Base-by-base conservation (phyloP, 2,329 filamentous ascomycete species). In the Colletotrichum cereale region DNA sequence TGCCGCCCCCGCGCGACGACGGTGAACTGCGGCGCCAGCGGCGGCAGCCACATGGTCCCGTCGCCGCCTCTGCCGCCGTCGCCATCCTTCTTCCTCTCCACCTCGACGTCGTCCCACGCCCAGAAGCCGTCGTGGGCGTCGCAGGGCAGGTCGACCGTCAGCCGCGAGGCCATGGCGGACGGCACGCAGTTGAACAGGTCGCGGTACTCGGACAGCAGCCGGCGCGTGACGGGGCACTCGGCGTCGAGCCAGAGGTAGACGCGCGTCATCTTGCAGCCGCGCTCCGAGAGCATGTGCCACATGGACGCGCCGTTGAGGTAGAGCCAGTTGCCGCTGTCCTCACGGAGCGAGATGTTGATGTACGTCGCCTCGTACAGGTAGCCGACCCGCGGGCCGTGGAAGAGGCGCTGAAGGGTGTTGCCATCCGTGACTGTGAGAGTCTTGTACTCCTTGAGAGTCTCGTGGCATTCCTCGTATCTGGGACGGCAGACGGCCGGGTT, bases 191-290 rank as follows among this genome's bases (percentile, higher is more conserved):
- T 21, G 44, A 56, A 67, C n/a, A 74, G 42, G 12, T 64, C 71
- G 36, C 73, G 73, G 47, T 65, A 73, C 56, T 74, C 71, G 58
- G 71, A 50, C 62, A 74, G 66, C 48, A 74, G 61, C 31, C 73
- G 73, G 10, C 73, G 71, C 0, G 71, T 68, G 42, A 73, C 44
- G 18, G 73, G 73, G 12, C 67, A 69, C 53, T 73, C 65, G 66
- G 71, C 73, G 55, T 74, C 73, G 44, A 74, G 70, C 73, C 73
- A 74, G 31, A 74, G 60, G 63, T 66, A 67, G 5, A 73, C 36
- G 5, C 56, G 48, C n/a, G 53, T 36, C 29, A 36, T 26, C 12
- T 48, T 44, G 38, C 65, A 60, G 2, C 60, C 38, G 1, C 5
- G 31, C n/a, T 62, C 66, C 21, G 63, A 26, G 60, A 74, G 55